Conservation (phyloP, 2,329 filamentous ascomycete genomes). For the Ophiobolus disseminans region DNA sequence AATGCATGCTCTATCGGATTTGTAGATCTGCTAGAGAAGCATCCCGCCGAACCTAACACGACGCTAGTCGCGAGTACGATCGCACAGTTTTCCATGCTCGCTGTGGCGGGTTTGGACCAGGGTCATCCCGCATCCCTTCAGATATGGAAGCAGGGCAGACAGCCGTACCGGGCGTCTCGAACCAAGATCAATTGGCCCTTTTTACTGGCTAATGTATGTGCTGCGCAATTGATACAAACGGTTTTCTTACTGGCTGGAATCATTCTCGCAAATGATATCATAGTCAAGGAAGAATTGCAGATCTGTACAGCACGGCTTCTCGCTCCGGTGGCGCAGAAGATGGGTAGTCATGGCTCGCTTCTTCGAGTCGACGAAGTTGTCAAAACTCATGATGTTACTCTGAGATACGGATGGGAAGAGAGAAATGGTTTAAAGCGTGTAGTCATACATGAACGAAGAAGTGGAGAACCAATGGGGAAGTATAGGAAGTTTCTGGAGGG, state of each 20-base stretch:
- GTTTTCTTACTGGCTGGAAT: background rate
- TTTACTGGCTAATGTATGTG: background rate
- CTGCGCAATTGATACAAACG: background rate
- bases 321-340: background rate
- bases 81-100: too few species aligned
- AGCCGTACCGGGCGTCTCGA: background rate
- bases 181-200: background rate
- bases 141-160: background rate
- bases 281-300: background rate
- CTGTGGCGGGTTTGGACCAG: background rate
- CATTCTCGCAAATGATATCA: background rate
- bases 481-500: background rate
- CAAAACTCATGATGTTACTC: background rate
- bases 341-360: background rate
- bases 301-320: background rate
- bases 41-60: too few species aligned
- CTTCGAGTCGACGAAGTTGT: background rate
- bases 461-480: background rate
- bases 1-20: too few species aligned
- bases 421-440: background rate
- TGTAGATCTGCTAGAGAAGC: too few species aligned
- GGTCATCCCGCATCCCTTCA: background rate
- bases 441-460: background rate
- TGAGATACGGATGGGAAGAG: background rate
- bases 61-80: background rate